phyloP scores from a whole-genome alignment of 2,329 filamentous ascomycete species.

The Phaeosphaeriaceae sp. region DNA sequence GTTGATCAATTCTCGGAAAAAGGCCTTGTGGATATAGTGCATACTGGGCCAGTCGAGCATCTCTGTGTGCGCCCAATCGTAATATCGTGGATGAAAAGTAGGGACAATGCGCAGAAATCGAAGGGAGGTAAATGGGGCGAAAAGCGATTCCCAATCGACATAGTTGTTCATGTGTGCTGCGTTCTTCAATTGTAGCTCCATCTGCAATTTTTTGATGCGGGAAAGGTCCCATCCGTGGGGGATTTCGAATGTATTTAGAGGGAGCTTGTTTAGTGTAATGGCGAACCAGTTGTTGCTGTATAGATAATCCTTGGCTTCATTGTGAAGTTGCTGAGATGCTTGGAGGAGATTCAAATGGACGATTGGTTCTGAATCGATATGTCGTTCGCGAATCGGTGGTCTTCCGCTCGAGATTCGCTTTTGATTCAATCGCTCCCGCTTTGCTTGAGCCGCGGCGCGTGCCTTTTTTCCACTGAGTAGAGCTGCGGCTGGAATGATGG shows the following conservation, averaged over 20 bases:
- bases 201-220: constrained; percentile 30
- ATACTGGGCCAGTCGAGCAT: constrained; percentile 26
- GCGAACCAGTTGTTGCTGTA: constrained; percentile 40
- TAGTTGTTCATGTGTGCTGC: constrained; percentile 40
- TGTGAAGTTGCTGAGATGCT: constrained; percentile 26
- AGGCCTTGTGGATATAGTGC: constrained; percentile 38
- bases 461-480: constrained; percentile 36
- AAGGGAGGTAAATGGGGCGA: constrained; percentile 26
- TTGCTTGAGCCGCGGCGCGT: constrained; percentile 24
- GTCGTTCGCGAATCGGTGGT: constrained; percentile 23
- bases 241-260: constrained; percentile 23
- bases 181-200: constrained; percentile 41
- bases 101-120: constrained; percentile 33
- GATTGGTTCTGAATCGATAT: constrained; percentile 19
- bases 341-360: constrained; percentile 30
- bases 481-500: constrained; percentile 31
- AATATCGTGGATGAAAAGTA: constrained; percentile 34
- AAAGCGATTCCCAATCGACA: constrained; percentile 38
- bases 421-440: constrained; percentile 31
- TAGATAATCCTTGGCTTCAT: constrained; percentile 33
- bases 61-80: constrained; percentile 37
- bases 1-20: constrained; percentile 34
- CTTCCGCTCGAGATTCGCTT: constrained; percentile 28
- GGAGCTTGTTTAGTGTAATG: constrained; percentile 34
- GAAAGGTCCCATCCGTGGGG: constrained; percentile 34